These are phyloP conservation scores for Leishmania guyanensis DNA, from an alignment of 208 protist genomes.

Conservation along the genomic window DNA sequence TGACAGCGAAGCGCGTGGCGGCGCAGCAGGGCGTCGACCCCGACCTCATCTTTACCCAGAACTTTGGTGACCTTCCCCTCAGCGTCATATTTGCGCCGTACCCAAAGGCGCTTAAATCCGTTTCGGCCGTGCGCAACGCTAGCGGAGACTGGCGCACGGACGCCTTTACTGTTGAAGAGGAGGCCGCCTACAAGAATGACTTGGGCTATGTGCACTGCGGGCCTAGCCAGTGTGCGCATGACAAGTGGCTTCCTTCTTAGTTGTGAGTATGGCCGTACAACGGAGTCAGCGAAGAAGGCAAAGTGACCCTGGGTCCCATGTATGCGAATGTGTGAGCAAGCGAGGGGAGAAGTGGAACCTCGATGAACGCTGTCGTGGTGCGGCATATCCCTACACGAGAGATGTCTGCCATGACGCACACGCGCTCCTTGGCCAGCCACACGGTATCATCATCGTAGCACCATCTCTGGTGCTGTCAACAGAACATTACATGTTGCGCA, in stretches of 20 bases:
- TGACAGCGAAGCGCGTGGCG: conserved; percentile 71
- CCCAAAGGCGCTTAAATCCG: conserved; percentile 69
- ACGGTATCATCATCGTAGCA: background rate
- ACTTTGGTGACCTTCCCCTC: conserved; percentile 74
- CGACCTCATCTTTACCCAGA: conserved; percentile 85
- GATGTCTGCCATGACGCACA: background rate
- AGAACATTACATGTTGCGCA: background rate
- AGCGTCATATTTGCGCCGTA: conserved; percentile 74
- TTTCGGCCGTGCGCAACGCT: conserved; percentile 63
- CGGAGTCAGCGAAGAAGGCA: background rate
- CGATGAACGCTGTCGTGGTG: background rate
- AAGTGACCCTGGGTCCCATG: too few relatives aligned
- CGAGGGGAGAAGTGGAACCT: background rate
- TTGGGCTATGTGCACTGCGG: conserved; percentile 61
- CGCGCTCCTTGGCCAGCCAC: background rate
- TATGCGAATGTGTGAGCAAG: background rate
- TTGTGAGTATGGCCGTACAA: background rate
- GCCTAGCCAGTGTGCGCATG: conserved; percentile 71
- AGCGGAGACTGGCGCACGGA: conserved; percentile 87
- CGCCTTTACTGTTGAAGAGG: conserved; percentile 81
- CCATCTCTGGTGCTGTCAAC: background rate
- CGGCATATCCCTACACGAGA: too few relatives aligned
- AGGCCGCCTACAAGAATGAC: conserved; percentile 83
- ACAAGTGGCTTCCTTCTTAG: conserved; percentile 31
- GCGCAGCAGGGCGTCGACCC: conserved; percentile 83